These are phyloP conservation scores for Thymus quinquecostatus DNA, from an alignment of 257 asterid species.

Conservation along the genomic window DNA sequence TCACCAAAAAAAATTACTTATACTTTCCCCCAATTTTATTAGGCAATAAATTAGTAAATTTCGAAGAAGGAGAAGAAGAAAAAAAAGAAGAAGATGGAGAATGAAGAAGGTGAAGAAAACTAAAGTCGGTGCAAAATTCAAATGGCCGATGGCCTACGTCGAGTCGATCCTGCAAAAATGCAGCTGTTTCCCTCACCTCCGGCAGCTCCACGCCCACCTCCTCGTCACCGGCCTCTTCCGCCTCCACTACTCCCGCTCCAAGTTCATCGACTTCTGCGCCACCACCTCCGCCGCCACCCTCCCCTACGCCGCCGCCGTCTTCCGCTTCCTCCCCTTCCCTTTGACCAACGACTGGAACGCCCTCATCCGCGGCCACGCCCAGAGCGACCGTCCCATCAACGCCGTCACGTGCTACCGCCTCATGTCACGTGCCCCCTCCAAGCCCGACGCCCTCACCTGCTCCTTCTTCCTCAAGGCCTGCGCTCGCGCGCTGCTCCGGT, in stretches of 20 bases:
- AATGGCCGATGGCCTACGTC: slow-evolving; percentile 50
- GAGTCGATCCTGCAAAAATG: slow-evolving; percentile 63
- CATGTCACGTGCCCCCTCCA: slow-evolving; percentile 69
- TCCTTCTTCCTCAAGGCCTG: slow-evolving; percentile 94
- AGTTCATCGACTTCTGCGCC: slow-evolving; percentile 74
- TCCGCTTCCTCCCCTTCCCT: slow-evolving; percentile 57
- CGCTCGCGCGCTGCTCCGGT: slow-evolving; percentile 67
- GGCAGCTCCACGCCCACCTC: slow-evolving; percentile 81
- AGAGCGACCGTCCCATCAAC: slow-evolving; percentile 58
- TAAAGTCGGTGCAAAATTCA: neutral
- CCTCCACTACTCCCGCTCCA: slow-evolving; percentile 57
- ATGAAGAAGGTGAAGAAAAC: too few species aligned
- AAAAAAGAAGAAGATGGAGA: too few species aligned
- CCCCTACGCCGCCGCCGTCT: slow-evolving; percentile 59
- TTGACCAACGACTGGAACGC: slow-evolving; percentile 93
- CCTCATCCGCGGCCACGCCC: slow-evolving; percentile 93
- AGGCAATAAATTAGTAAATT: too few species aligned
- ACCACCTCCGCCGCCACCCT: slow-evolving; percentile 54
- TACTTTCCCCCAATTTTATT: too few species aligned
- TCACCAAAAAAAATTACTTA: too few species aligned
- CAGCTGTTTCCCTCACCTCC: slow-evolving; percentile 47
- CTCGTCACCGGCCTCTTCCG: slow-evolving; percentile 64
- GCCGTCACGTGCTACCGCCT: slow-evolving; percentile 61
- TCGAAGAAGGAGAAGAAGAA: too few species aligned
- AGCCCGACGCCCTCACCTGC: slow-evolving; percentile 87